Percentiles rank a stretch among this genome's conserved stretches.
These are phyloP conservation scores for Lasiodiplodia sp. DNA, from an alignment of 2,329 filamentous ascomycete species.

Conservation along the genomic window DNA sequence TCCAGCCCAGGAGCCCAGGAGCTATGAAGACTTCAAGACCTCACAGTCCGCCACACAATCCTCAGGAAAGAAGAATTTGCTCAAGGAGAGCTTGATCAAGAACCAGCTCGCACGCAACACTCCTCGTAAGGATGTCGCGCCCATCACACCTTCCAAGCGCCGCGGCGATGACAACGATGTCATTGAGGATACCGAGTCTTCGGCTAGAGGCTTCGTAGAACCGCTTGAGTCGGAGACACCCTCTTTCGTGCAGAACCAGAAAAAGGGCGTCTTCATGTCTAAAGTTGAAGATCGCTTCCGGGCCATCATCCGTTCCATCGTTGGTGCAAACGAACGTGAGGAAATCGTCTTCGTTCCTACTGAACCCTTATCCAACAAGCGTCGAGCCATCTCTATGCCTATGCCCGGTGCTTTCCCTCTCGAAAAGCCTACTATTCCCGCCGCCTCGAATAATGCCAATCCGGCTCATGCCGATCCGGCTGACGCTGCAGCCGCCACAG, in stretches of 20 bases:
- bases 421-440: neutral
- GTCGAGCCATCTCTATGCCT: neutral
- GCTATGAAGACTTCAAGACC: too few species aligned
- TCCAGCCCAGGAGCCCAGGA: neutral
- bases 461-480: neutral
- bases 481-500: neutral
- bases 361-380: neutral
- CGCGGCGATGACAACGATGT: neutral
- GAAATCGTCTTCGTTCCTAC: neutral
- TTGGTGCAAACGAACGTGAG: neutral
- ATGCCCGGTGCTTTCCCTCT: slow-evolving; percentile 4
- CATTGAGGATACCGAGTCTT: neutral
- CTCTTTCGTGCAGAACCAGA: neutral
- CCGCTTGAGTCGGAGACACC: neutral
- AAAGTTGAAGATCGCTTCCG: neutral
- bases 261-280: neutral
- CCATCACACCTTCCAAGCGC: neutral
- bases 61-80: too few species aligned
- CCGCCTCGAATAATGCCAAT: neutral
- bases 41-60: too few species aligned
- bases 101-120: neutral
- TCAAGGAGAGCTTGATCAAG: neutral
- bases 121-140: neutral
- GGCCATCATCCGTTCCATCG: neutral
- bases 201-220: neutral